Base-by-base conservation (phyloP, 2,329 filamentous ascomycete species). In the Fusarium drepaniforme region DNA sequence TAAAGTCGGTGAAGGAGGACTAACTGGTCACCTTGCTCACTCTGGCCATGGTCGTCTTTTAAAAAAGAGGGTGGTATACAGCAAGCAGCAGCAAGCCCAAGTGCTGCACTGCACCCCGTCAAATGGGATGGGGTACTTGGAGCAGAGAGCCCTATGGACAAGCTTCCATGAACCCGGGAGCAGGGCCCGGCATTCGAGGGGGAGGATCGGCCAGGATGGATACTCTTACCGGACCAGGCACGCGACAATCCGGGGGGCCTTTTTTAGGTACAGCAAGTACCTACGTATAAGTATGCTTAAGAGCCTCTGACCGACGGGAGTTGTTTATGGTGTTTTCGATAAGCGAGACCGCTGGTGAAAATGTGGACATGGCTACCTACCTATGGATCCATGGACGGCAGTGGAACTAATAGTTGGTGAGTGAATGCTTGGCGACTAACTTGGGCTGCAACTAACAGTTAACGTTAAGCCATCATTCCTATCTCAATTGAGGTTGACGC, bases 1-100 rank as follows among this genome's bases (percentile, higher is more conserved):
- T 33, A 56, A 56, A 64, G 61, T 56, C 61, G 61, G 49, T 35
- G 62, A 64, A 56, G 62, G 23, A 64, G 25, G 40, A 15, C 15
- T 38, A 28, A 42, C 16, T 28, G 15, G 21, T 60, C 57, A 38
- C 21, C 37, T 28, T 28, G 37, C 57, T 60, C 57, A 25, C 23
- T 15, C 61, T 12, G 30, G 25, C 25, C 59, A 40, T 51, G n/a
- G 61, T 25, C 16, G 33, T 35, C n/a, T 18, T 18, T 28, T 9
- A 53, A 42, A 53, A 42, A 42, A 53, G 62, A 64, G 49, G 49
- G 62, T 58, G 62, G 62, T 44, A 57, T 64, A 64, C 62, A 64
- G 23, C 44, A 49, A 25, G 44, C 21, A 25, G 35, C 35, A 37
- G 21, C n/a, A 23, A 63, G 49, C 40, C 49, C 18, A 40, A 57